Evolutionary conservation across 1,284 basidiomycete genomes (phyloP), one percentile per base, ranked within the genome.

Genomic region (Stereum hirsutum): DNA sequence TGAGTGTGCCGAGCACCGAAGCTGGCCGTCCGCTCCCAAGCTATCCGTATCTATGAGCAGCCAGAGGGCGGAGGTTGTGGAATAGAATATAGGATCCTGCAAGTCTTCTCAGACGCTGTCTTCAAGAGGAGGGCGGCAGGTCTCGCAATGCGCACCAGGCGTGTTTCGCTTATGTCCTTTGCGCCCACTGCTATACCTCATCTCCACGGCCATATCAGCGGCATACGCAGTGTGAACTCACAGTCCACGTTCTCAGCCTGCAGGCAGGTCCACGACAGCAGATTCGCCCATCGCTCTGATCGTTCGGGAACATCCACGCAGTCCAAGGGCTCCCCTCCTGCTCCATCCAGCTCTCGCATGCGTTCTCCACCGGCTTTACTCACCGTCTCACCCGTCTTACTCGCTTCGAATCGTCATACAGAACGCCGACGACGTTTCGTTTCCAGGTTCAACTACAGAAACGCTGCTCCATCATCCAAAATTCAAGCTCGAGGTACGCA

Each of bases 261-360:
- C 78, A 78, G 79, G 75, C 75, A 79, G 77, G 78, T 76, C 70
- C 58, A 45, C 34, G 42, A 48, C 56, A 54, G 57, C 52, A 45
- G 49, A 51, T 51, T 51, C 49, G 49, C 49, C 49, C 49, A 51
- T 42, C 42, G 35, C 33, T 37, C 24, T 46, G 49, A 50, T 49
- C 23, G 35, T 50, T 47, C 50, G 44, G 48, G 50, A 50, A 50
- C 27, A 12, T 36, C 35, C n/a, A n/a, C n/a, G n/a, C n/a, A n/a
- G n/a, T n/a, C n/a, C n/a, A n/a, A n/a, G n/a, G n/a, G n/a, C n/a
- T n/a, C n/a, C n/a, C n/a, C n/a, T n/a, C n/a, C n/a, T n/a, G n/a
- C n/a, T n/a, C n/a, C n/a, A n/a, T n/a, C n/a, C n/a, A n/a, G n/a
- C n/a, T n/a, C n/a, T n/a, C n/a, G n/a, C n/a, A n/a, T n/a, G n/a